Evolutionary conservation across 345 rosid genomes (phyloP).

Genomic region (Brassica incana): DNA sequence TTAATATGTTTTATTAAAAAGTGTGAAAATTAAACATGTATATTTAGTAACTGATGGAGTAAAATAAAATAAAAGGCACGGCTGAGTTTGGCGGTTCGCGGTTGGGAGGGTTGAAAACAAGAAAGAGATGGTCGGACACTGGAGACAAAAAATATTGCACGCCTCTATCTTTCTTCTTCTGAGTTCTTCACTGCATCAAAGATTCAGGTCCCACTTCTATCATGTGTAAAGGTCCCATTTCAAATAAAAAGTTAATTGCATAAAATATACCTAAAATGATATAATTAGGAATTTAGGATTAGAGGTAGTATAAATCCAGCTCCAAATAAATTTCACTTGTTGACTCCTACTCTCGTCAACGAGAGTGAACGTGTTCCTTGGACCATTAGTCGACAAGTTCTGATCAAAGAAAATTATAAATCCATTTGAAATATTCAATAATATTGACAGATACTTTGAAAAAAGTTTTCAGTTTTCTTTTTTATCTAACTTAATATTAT

Average conservation of each 20-base stretch:
- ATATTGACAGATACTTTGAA: conserved; percentile 2
- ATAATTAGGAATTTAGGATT: neutral
- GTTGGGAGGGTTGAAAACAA: conserved; percentile 35
- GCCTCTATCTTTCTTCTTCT: conserved; percentile 8
- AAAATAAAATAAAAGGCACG: conserved; percentile 12
- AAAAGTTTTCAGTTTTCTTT: neutral
- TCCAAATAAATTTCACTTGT: conserved; percentile 23
- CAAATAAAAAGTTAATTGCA: neutral
- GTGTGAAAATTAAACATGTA: too few species aligned
- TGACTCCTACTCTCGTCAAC: conserved; percentile 28
- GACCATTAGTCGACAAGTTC: conserved; percentile 13
- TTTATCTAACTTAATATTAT: neutral
- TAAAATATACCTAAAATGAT: too few species aligned
- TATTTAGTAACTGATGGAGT: too few species aligned
- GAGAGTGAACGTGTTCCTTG: conserved; percentile 18
- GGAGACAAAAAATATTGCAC: conserved; percentile 25
- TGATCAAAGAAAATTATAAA: neutral
- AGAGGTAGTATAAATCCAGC: neutral
- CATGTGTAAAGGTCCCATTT: conserved; percentile 2
- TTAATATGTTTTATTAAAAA: too few species aligned
- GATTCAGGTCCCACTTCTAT: conserved; percentile 25
- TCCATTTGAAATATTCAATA: neutral
- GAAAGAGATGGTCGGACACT: conserved; percentile 25
- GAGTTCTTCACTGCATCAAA: conserved; percentile 4
- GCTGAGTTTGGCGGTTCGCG: conserved; percentile 42